Percentiles rank a stretch among this genome's conserved stretches.
Conservation (phyloP, 805 yeast species). For the Yamadazyma phyllophila region DNA sequence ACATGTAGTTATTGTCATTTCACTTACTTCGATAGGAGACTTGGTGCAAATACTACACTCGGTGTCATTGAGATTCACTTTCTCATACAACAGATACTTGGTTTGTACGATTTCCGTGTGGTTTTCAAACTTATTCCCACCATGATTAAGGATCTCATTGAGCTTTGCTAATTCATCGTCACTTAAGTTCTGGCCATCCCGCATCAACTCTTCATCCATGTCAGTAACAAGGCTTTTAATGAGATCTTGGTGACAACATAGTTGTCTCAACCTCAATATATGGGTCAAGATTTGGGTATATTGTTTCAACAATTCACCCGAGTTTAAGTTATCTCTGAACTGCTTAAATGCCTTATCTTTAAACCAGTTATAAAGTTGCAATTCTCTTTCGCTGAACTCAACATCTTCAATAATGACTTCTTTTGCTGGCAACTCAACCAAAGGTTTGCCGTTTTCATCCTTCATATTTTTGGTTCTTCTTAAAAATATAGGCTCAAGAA, state of each 20-base stretch:
- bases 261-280: slow-evolving; percentile 78
- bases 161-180: slow-evolving; percentile 11
- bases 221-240: slow-evolving; percentile 52
- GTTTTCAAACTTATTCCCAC: slow-evolving; percentile 14
- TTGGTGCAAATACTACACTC: slow-evolving; percentile 88
- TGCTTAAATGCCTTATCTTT: slow-evolving; percentile 63
- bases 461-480: slow-evolving; percentile 87
- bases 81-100: slow-evolving; percentile 28
- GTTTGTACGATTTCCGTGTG: slow-evolving; percentile 22
- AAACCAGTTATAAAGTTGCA: slow-evolving; percentile 63
- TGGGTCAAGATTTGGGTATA: slow-evolving; percentile 82
- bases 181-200: neutral
- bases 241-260: slow-evolving; percentile 80
- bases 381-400: slow-evolving; percentile 64
- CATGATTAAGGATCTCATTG: slow-evolving; percentile 9
- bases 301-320: slow-evolving; percentile 67
- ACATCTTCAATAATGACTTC: slow-evolving; percentile 68
- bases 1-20: slow-evolving; percentile 68
- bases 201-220: slow-evolving; percentile 40
- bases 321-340: slow-evolving; percentile 54
- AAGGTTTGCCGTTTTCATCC: slow-evolving; percentile 64
- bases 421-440: slow-evolving; percentile 76
- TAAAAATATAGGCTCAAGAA: slow-evolving; percentile 76
- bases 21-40: slow-evolving; percentile 54
- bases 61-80: slow-evolving; percentile 28